A percentile compares a stretch with the other conserved stretches of the same genome.
These are phyloP conservation scores for Claviceps cyperi DNA, from an alignment of 2,329 filamentous ascomycete species.

Conservation along the genomic window DNA sequence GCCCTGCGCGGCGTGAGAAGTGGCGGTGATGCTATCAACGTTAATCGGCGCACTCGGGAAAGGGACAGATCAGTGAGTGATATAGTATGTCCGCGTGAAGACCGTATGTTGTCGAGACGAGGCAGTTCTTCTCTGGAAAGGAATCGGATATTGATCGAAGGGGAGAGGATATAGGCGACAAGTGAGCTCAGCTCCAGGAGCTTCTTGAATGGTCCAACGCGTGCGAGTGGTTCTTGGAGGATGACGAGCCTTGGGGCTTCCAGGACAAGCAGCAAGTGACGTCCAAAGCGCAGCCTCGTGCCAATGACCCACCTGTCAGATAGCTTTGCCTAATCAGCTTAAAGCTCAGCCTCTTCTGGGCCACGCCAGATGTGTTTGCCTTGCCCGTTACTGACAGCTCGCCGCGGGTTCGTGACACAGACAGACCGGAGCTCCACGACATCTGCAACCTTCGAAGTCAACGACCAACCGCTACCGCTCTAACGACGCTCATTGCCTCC, in stretches of 20 bases:
- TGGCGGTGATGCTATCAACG: background rate
- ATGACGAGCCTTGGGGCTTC: background rate
- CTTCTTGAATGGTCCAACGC: conserved; percentile 6
- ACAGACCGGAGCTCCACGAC: background rate
- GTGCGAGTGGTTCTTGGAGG: background rate
- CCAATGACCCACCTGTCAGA: conserved; percentile 1
- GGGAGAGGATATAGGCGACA: no score
- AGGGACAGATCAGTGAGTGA: no score
- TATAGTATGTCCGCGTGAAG: no score
- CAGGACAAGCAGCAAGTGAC: background rate
- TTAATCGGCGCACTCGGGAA: no score
- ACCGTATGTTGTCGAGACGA: no score
- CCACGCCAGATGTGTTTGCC: conserved; percentile 15
- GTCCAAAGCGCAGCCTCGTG: background rate
- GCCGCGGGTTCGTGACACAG: background rate
- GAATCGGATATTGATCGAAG: no score
- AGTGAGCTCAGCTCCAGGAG: background rate
- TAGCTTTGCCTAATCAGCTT: conserved; percentile 6
- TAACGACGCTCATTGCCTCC: background rate
- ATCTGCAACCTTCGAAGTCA: conserved; percentile 1
- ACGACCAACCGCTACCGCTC: conserved; percentile 3
- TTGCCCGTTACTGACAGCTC: background rate
- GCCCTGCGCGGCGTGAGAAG: no score
- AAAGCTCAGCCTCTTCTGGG: conserved; percentile 1
- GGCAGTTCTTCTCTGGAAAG: no score